Evolutionary conservation across 257 asterid species (phyloP), one percentile per base, ranked within the genome.

Genomic region (Fraxinus cuspidata): DNA sequence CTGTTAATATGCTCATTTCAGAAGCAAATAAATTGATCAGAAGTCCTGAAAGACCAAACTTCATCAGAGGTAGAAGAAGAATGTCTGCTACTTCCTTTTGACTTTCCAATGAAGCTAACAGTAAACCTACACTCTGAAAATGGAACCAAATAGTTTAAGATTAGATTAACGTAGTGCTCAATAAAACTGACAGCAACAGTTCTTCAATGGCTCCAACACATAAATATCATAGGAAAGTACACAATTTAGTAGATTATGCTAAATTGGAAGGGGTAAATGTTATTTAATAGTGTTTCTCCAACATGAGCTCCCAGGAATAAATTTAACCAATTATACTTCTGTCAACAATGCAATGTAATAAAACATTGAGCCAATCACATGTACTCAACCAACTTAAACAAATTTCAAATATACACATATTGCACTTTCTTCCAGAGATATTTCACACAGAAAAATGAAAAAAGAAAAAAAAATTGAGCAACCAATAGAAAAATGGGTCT

Each of bases 101-200:
- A 86, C 92, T 85, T 85, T 88, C 91, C 74, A 91, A 79, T 73
- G 88, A 75, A 78, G 94, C 94, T 86, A 90, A 83, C 79, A 95
- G 84, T 47, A 94, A 84, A 78, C 92, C 95, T 78, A 92, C 88
- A 89, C 88, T 84, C 99, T 95, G 93, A 72, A 78, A 86, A 85
- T 44, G 72, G 53, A 73, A 82, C 19, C 70, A 74, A 72, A 40
- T 66, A 70, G 42, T 56, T 80, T 42, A 85, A 73, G 67, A 70
- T 74, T 18, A 58, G 84, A 42, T 74, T 29, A 74, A 23, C 70
- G 81, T 69, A 82, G 58, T 67, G 60, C 68, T 75, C 67, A 73
- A 31, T 60, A 69, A 11, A 70, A 69, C 60, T 74, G 75, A 71
- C 64, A n/a, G 35, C 67, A 53, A 78, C 74, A 29, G 64, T 31